These are phyloP conservation scores for Acidiella bohemica DNA, from an alignment of 495 filamentous ascomycete genomes.

Conservation along the genomic window DNA sequence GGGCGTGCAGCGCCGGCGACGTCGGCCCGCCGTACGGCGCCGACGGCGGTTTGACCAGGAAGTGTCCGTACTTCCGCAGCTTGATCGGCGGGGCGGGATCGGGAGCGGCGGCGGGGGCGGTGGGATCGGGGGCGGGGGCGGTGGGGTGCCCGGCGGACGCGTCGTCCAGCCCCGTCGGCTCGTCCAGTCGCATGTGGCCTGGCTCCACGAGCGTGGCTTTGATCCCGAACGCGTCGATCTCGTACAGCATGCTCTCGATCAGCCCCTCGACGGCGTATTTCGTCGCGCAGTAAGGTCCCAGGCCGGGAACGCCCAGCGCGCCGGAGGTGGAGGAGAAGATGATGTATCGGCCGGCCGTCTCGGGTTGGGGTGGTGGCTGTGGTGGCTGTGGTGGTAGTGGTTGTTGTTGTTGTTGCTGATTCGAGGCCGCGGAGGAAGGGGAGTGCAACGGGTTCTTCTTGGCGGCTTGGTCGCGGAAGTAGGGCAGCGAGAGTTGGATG, in stretches of 20 bases:
- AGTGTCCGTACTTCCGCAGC: conserved; percentile 58
- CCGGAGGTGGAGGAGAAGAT: conserved; percentile 89
- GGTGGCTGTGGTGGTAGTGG: too few species aligned
- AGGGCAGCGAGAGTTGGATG: conserved; percentile 73
- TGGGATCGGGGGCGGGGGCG: background rate
- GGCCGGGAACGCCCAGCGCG: conserved; percentile 75
- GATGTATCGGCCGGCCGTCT: conserved; percentile 59
- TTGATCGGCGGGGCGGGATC: background rate
- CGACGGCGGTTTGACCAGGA: conserved; percentile 73
- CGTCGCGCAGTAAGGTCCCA: conserved; percentile 89
- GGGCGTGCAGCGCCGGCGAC: conserved; percentile 74
- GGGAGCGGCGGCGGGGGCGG: background rate
- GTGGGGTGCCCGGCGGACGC: conserved; percentile 5
- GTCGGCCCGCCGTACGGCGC: conserved; percentile 65
- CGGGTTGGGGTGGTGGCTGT: conserved; percentile 16
- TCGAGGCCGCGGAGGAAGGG: too few species aligned
- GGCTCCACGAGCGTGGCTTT: conserved; percentile 88
- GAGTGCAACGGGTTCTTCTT: too few species aligned
- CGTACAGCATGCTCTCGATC: conserved; percentile 90
- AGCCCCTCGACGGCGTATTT: conserved; percentile 94
- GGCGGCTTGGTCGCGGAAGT: conserved; percentile 55
- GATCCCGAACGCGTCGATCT: conserved; percentile 80
- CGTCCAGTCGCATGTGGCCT: conserved; percentile 71
- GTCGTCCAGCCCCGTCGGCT: conserved; percentile 27
- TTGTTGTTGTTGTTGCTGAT: too few species aligned